Evolutionary conservation across 2,329 filamentous ascomycete species (phyloP), one percentile per base, ranked within the genome.

Genomic region (Metarhizium rileyi): DNA sequence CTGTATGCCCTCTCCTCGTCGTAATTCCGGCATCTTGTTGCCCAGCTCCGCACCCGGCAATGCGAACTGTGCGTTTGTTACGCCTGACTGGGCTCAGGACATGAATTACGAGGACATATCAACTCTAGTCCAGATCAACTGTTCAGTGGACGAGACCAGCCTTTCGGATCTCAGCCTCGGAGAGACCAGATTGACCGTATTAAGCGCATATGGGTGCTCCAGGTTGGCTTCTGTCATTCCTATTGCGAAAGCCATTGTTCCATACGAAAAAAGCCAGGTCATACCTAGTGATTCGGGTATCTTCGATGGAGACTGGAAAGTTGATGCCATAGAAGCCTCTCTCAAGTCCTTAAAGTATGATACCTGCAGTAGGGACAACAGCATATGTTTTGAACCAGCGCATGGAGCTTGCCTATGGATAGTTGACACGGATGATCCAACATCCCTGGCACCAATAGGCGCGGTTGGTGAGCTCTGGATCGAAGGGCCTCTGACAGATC

Each of bases 1-100:
- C 6, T 47, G 45, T 22, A 41, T 51, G 35, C 44, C 48, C 26
- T 18, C 48, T n/a, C 36, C 26, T 22, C 48, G 43, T 28, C n/a
- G 35, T 42, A 35, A 50, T 40, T 7, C 48, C 40, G 35, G 48
- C 30, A 22, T 30, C 28, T 14, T 30, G 6, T 14, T 38, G 18
- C 35, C 14, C 33, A 41, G 44, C 36, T 20, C 27, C n/a, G 26
- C 16, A 30, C 18, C 36, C 22, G 35, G 35, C n/a, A 38, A 38
- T 38, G 35, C 35, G 4, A 38, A 38, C 18, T 38, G 35, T 16
- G 35, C 35, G 7, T 38, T 38, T 22, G 35, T 38, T 20, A 38
- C 18, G 5, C 35, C 35, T 8, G 35, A 38, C 16, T 20, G 35
- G 35, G 35, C 35, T 12, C 35, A 38, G 8, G 35, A 38, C 5